phyloP scores from a whole-genome alignment of 768 basidiomycete species.

The Guyanaporus albipodus region DNA sequence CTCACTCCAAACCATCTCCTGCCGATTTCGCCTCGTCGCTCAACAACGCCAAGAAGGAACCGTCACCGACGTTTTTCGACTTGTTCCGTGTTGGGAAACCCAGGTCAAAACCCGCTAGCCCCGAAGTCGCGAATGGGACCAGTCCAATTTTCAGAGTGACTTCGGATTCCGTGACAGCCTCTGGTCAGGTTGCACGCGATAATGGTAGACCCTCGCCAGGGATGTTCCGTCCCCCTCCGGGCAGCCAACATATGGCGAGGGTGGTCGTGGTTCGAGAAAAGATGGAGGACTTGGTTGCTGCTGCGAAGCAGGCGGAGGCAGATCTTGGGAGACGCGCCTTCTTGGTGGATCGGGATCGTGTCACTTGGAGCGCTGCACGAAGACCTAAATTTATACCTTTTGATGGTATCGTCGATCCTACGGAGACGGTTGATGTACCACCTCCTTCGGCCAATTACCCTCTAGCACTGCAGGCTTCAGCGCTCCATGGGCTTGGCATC shows the following conservation, averaged over 20 bases:
- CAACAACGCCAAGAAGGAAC: constrained; percentile 40
- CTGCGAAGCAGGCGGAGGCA: constrained; percentile 72
- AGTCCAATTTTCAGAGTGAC: constrained; percentile 58
- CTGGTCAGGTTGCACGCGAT: constrained; percentile 38
- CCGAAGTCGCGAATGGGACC: constrained; percentile 36
- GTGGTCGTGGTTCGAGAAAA: constrained; percentile 85
- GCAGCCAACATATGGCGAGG: constrained; percentile 45
- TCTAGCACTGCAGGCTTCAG: constrained; percentile 73
- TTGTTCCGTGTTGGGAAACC: constrained; percentile 66
- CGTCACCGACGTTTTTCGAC: constrained; percentile 56
- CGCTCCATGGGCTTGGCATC: constrained; percentile 66
- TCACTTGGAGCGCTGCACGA: constrained; percentile 38
- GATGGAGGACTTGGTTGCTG: constrained; percentile 64
- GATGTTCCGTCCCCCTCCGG: constrained; percentile 30
- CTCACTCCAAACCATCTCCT: constrained; percentile 75
- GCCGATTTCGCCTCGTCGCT: constrained; percentile 50
- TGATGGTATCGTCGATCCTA: constrained; percentile 74
- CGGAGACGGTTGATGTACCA: constrained; percentile 78
- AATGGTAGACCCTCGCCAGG: constrained; percentile 36
- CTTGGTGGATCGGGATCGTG: constrained; percentile 41
- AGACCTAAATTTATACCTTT: constrained; percentile 35
- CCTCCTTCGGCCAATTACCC: constrained; percentile 64
- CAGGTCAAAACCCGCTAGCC: constrained; percentile 59
- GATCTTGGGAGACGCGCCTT: constrained; percentile 58
- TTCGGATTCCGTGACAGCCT: constrained; percentile 56